Percentiles rank a stretch among this genome's conserved stretches.
phyloP scores from a whole-genome alignment of 805 yeast genomes.

The Metschnikowia continentalis region DNA sequence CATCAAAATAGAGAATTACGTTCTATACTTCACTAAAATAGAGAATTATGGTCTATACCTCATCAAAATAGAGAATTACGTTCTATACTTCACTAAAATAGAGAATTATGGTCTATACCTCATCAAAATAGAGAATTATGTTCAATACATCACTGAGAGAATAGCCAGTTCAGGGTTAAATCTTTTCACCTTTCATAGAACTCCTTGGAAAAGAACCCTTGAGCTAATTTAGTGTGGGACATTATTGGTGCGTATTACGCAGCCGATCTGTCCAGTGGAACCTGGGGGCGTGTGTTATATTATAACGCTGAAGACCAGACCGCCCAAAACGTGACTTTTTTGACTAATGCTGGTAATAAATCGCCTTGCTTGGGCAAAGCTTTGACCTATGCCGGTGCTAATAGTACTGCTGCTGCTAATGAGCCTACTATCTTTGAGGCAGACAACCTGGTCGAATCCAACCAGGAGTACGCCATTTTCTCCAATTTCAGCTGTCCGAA shows the following conservation, averaged over 20 bases:
- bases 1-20: too few species aligned
- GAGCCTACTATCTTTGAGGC: constrained; percentile 45
- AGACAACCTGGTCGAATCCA: constrained; percentile 49
- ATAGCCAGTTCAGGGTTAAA: too few species aligned
- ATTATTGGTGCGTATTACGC: constrained; percentile 61
- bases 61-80: too few species aligned
- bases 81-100: too few species aligned
- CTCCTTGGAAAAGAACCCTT: too few species aligned
- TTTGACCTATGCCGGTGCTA: constrained; percentile 53
- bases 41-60: too few species aligned
- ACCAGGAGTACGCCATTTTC: constrained; percentile 56
- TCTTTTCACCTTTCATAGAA: too few species aligned
- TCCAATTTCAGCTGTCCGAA: constrained; percentile 55
- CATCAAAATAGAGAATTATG: too few species aligned
- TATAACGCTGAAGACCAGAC: constrained; percentile 48
- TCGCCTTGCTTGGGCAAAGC: constrained; percentile 68
- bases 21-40: too few species aligned
- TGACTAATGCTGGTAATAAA: constrained; percentile 57
- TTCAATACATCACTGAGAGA: too few species aligned
- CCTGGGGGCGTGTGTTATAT: constrained; percentile 59
- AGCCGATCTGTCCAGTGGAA: constrained; percentile 31
- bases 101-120: too few species aligned
- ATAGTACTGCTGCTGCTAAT: constrained; percentile 50
- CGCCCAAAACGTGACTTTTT: constrained; percentile 62
- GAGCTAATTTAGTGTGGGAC: too few species aligned